Percentiles rank a stretch among this genome's conserved stretches.
Evolutionary conservation across 768 basidiomycete species (phyloP).

Genomic region (Tylopilus sp.): DNA sequence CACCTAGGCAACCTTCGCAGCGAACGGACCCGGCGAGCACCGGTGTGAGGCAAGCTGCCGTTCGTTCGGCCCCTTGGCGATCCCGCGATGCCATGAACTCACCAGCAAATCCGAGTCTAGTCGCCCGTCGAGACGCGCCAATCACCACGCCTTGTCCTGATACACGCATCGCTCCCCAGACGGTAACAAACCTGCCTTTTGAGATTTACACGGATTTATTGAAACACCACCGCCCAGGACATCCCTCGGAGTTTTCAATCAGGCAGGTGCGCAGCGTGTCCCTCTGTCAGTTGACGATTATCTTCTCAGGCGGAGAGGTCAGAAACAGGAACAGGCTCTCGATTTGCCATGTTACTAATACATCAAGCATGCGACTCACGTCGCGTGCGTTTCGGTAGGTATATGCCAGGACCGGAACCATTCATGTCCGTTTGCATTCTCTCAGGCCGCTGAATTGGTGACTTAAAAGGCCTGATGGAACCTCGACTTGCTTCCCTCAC

Average conservation of each 20-base stretch:
- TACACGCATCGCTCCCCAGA: not conserved
- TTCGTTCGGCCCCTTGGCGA: not conserved
- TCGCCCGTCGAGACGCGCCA: not conserved
- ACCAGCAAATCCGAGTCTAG: too few relatives aligned
- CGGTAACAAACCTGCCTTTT: conserved; percentile 1
- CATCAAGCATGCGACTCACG: conserved; percentile 2
- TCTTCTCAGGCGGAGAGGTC: not conserved
- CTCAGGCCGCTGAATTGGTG: not conserved
- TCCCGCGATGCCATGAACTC: not conserved
- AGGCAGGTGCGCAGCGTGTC: not conserved
- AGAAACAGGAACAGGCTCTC: not conserved
- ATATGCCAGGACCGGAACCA: not conserved
- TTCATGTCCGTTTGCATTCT: not conserved
- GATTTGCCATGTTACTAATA: not conserved
- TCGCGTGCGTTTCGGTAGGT: not conserved
- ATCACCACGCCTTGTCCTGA: not conserved
- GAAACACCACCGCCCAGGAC: too few relatives aligned
- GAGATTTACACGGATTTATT: too few relatives aligned
- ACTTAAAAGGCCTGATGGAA: conserved; percentile 9
- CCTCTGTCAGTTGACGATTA: not conserved
- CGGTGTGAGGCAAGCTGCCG: conserved; percentile 4
- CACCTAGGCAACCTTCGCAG: conserved; percentile 7
- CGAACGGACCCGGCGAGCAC: conserved; percentile 9
- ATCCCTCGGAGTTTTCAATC: conserved; percentile 6
- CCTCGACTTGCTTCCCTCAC: not conserved